A percentile compares a stretch with the other conserved stretches of the same genome.
These are phyloP conservation scores for Vigna nakashimae DNA, from an alignment of 306 rosid genomes.

Conservation along the genomic window DNA sequence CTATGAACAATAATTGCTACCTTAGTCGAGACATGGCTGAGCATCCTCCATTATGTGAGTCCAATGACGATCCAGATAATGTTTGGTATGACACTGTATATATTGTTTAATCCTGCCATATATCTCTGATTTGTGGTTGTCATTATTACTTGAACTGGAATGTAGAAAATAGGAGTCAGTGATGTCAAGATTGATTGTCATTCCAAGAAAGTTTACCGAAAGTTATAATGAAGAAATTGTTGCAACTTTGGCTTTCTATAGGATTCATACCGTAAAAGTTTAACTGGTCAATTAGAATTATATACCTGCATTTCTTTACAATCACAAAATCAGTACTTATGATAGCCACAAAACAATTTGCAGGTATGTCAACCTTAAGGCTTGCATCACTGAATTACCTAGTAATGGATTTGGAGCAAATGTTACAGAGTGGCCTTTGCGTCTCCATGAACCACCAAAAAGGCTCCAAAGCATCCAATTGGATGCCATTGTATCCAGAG, in stretches of 20 bases:
- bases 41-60: constrained; percentile 76
- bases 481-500: constrained; percentile 82
- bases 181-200: constrained; percentile 33
- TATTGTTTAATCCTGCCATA: constrained; percentile 20
- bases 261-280: constrained; percentile 7
- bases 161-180: constrained; percentile 3
- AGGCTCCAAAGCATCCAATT: constrained; percentile 81
- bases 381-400: constrained; percentile 75
- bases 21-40: constrained; percentile 58
- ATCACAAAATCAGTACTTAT: constrained; percentile 3
- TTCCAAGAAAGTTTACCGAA: background rate
- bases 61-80: constrained; percentile 78
- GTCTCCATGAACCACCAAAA: constrained; percentile 74
- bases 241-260: constrained; percentile 24
- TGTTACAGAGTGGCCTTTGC: constrained; percentile 77
- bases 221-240: background rate
- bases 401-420: constrained; percentile 72
- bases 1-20: constrained; percentile 82
- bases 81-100: constrained; percentile 68
- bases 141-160: constrained; percentile 33
- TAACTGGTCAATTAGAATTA: constrained; percentile 15
- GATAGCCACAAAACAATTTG: constrained; percentile 34
- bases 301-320: constrained; percentile 1
- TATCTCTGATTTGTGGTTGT: constrained; percentile 26
- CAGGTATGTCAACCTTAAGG: constrained; percentile 75